Conservation (phyloP, 768 basidiomycete genomes). For the Podaxis sp. region DNA sequence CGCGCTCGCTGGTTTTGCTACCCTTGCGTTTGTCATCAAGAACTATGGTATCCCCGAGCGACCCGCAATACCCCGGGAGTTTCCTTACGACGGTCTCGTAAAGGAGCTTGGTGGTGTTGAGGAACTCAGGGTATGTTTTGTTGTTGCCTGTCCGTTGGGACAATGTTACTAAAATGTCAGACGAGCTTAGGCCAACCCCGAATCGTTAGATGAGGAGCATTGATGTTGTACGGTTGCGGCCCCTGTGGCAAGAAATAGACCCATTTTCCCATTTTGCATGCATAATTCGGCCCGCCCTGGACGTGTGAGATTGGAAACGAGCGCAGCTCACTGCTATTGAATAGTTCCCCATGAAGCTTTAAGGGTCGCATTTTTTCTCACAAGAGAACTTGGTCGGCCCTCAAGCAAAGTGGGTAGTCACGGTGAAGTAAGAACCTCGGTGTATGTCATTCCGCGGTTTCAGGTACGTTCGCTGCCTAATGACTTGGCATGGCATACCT, state of each 20-base stretch:
- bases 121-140: conserved; percentile 65
- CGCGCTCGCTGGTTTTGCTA: conserved; percentile 61
- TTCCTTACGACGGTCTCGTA: conserved; percentile 74
- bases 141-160: background rate
- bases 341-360: background rate
- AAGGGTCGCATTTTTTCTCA: background rate
- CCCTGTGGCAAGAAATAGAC: background rate
- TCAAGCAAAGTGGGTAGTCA: no score
- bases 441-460: no score
- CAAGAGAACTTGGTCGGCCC: background rate
- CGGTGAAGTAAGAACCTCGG: no score
- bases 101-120: conserved; percentile 77
- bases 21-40: conserved; percentile 60
- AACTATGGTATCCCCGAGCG: conserved; percentile 55
- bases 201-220: conserved; percentile 40
- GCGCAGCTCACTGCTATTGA: background rate
- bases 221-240: conserved; percentile 23
- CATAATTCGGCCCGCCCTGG: background rate
- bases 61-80: conserved; percentile 70
- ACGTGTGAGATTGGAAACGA: background rate
- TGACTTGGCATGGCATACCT: no score
- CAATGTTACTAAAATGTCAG: background rate
- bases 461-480: no score
- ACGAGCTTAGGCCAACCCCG: conserved; percentile 48
- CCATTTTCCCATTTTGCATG: background rate